Base-by-base conservation (phyloP, 192 early-diverging fungal species). In the Backusella macrospora region DNA sequence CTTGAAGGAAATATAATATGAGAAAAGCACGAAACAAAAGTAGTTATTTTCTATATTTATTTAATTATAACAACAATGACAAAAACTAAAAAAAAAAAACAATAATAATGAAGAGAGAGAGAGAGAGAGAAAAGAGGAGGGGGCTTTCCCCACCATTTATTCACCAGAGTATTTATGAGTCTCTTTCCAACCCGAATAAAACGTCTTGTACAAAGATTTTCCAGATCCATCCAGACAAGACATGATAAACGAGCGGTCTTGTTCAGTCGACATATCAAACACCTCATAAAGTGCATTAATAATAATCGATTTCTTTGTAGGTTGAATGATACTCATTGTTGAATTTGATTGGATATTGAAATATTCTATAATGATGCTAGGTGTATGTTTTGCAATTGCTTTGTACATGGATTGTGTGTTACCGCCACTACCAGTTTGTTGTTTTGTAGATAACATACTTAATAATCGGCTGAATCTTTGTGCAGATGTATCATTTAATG, bases 161-260 rank as follows among this genome's bases (percentile, higher is more conserved):
- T 85, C 77, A 44, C 88, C 88, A 65, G 83, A 81, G 73, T 89
- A 89, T 65, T 86, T 85, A 72, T 86, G 81, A 55, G 85, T 77
- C 62, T 81, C 86, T 26, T 81, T 65, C 72, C 85, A 89, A 14
- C 83, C 82, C 1, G 77, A 65, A 52, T 86, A 85, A 39, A 89
- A 78, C 4, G 70, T 71, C 73, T 87, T 87, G 47, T 87, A 80
- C 18, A 89, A 62, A 34, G 62, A 75, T 74, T 89, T 84, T 14
- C 85, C 86, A 34, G 82, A 78, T 23, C 78, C 76, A 75, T 90
- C 90, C 64, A 89, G 78, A 64, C 79, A 85, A 18, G 84, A 80
- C 85, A 93, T 84, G 47, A 93, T 84, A 70, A 88, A 77, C 64
- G 89, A 85, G 18, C 92, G 74, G 48, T 91, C 92, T 76, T 80